phyloP scores from a whole-genome alignment of 805 yeast genomes.

The Candida parachauliodes region DNA sequence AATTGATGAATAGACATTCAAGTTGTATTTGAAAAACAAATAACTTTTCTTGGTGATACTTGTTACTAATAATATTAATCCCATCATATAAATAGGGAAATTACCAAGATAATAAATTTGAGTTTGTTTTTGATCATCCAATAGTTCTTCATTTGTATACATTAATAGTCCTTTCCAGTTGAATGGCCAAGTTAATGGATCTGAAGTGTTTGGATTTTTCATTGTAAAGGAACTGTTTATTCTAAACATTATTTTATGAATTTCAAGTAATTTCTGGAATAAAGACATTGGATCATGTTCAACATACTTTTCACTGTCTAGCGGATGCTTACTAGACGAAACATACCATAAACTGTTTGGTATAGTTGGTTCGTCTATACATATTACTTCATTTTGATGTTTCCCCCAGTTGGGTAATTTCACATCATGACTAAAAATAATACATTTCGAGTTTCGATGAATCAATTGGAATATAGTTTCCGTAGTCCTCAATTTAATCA shows the following conservation, averaged over 20 bases:
- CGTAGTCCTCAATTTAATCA: slow-evolving; percentile 46
- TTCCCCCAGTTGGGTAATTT: slow-evolving; percentile 83
- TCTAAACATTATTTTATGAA: slow-evolving; percentile 55
- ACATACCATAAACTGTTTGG: slow-evolving; percentile 71
- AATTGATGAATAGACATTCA: slow-evolving; percentile 22
- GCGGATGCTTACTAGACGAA: slow-evolving; percentile 62
- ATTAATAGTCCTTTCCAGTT: slow-evolving; percentile 56
- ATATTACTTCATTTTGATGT: slow-evolving; percentile 83
- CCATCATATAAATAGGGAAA: slow-evolving; percentile 50
- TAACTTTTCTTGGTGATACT: slow-evolving; percentile 12
- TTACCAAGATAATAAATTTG: slow-evolving; percentile 65
- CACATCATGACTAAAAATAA: slow-evolving; percentile 66
- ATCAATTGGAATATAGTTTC: slow-evolving; percentile 68
- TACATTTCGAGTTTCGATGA: slow-evolving; percentile 67
- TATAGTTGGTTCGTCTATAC: slow-evolving; percentile 69
- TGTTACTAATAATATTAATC: slow-evolving; percentile 31
- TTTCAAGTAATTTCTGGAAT: slow-evolving; percentile 49
- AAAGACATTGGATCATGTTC: slow-evolving; percentile 31
- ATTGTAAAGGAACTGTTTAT: slow-evolving; percentile 45
- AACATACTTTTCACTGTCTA: slow-evolving; percentile 20
- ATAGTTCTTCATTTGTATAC: slow-evolving; percentile 38
- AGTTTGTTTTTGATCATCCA: slow-evolving; percentile 18
- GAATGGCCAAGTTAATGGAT: slow-evolving; percentile 65
- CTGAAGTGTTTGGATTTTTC: slow-evolving; percentile 47
- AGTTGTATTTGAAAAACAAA: slow-evolving; percentile 4